Conservation (phyloP, 2,329 filamentous ascomycete genomes). For the Camptophora hylomeconis region DNA sequence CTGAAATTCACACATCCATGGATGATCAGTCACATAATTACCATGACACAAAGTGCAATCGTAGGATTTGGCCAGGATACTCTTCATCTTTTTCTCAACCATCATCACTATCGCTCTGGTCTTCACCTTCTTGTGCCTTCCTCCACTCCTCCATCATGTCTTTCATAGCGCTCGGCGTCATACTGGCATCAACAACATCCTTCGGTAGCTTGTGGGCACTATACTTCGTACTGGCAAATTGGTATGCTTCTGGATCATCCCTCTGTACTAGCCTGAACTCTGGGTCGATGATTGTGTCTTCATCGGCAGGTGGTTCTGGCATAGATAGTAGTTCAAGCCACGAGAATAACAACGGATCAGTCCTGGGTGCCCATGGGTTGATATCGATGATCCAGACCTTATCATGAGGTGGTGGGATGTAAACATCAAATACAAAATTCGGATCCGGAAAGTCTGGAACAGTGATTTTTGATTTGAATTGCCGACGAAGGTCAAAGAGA, state of each 20-base stretch:
- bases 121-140: slow-evolving; percentile 36
- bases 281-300: slow-evolving; percentile 45
- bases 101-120: slow-evolving; percentile 28
- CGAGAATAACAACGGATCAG: slow-evolving; percentile 76
- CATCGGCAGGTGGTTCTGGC: slow-evolving; percentile 26
- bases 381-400: slow-evolving; percentile 81
- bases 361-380: slow-evolving; percentile 84
- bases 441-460: slow-evolving; percentile 58
- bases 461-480: slow-evolving; percentile 57
- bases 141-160: slow-evolving; percentile 72
- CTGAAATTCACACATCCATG: too few species aligned
- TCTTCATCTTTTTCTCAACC: too few species aligned
- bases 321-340: slow-evolving; percentile 77
- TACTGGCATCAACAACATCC: slow-evolving; percentile 66
- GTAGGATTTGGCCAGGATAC: too few species aligned
- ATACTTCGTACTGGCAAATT: slow-evolving; percentile 74
- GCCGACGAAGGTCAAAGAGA: slow-evolving; percentile 52
- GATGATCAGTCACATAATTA: too few species aligned
- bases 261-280: slow-evolving; percentile 73
- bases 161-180: slow-evolving; percentile 55
- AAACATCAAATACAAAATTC: slow-evolving; percentile 83
- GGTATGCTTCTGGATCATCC: slow-evolving; percentile 79
- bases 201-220: slow-evolving; percentile 91
- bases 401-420: slow-evolving; percentile 64
- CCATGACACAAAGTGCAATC: too few species aligned